Percentiles rank a stretch among this genome's conserved stretches.
phyloP scores from a whole-genome alignment of 441 rosid genomes.

The Adansonia madagascariensis region DNA sequence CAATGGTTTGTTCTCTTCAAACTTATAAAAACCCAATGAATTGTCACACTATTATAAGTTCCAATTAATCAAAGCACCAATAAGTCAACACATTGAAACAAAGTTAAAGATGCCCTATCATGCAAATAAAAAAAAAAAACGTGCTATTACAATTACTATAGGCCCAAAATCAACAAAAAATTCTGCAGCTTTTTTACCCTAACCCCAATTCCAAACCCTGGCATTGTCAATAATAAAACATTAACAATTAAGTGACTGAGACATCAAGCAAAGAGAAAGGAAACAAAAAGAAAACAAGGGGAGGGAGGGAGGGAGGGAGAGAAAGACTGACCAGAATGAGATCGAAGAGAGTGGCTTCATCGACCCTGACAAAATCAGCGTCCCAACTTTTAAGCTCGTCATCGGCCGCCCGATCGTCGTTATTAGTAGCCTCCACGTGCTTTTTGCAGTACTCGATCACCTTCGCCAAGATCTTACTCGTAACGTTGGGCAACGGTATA shows the following conservation, averaged over 20 bases:
- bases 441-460: conserved; percentile 68
- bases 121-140: no score
- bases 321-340: conserved; percentile 52
- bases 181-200: not conserved
- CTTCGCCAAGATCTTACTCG: conserved; percentile 62
- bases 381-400: conserved; percentile 63
- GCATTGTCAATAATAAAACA: conserved; percentile 9
- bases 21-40: not conserved
- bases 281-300: not conserved
- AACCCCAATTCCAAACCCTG: conserved; percentile 29
- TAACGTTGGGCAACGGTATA: conserved; percentile 60
- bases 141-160: not conserved
- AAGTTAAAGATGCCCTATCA: not conserved
- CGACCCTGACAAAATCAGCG: conserved; percentile 67
- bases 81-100: not conserved
- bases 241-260: not conserved
- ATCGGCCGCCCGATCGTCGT: conserved; percentile 44
- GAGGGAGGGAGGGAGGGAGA: not conserved
- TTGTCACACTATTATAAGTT: not conserved
- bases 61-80: not conserved
- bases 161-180: not conserved
- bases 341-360: conserved; percentile 67
- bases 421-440: conserved; percentile 51
- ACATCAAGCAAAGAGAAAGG: not conserved
- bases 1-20: not conserved